phyloP scores from a whole-genome alignment of 352 stramenopile species.

The Globisporangium polare region DNA sequence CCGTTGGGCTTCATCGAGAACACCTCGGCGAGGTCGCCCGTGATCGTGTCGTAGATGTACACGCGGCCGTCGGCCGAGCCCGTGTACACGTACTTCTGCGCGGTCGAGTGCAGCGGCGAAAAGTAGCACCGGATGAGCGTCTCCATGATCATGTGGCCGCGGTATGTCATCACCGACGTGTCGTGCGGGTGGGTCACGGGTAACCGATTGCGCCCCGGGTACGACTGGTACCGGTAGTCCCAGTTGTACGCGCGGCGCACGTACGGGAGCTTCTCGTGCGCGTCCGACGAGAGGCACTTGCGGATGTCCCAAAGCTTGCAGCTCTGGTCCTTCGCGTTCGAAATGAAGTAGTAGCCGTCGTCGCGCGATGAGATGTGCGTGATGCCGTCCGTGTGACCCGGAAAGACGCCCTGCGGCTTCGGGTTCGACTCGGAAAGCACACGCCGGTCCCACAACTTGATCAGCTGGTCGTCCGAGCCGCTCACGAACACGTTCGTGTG shows the following conservation, averaged over 20 bases:
- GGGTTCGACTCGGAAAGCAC: slow-evolving; percentile 71
- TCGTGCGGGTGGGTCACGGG: slow-evolving; percentile 69
- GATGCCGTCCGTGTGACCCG: slow-evolving; percentile 77
- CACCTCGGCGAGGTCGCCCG: slow-evolving; percentile 66
- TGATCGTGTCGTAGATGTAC: slow-evolving; percentile 80
- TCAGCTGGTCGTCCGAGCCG: slow-evolving; percentile 77
- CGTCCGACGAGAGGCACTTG: slow-evolving; percentile 59
- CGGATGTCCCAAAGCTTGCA: slow-evolving; percentile 84
- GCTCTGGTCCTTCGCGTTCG: slow-evolving; percentile 84
- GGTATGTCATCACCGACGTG: slow-evolving; percentile 82
- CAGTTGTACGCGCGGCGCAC: slow-evolving; percentile 59
- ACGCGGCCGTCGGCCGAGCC: slow-evolving; percentile 79
- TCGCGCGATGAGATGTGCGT: slow-evolving; percentile 80
- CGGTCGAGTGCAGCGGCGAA: slow-evolving; percentile 82
- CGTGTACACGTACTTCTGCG: slow-evolving; percentile 84
- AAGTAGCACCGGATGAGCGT: slow-evolving; percentile 86
- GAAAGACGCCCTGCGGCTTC: slow-evolving; percentile 75
- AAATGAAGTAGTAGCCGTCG: slow-evolving; percentile 87
- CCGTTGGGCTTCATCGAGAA: slow-evolving; percentile 79
- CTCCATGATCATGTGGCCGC: slow-evolving; percentile 74
- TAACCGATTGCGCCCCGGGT: slow-evolving; percentile 50
- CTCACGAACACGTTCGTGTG: slow-evolving; percentile 86
- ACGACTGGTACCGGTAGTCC: slow-evolving; percentile 84
- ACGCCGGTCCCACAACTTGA: slow-evolving; percentile 85
- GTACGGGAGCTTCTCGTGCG: slow-evolving; percentile 34